Conservation (phyloP, 2,329 filamentous ascomycete species). For the Fusarium falciforme region DNA sequence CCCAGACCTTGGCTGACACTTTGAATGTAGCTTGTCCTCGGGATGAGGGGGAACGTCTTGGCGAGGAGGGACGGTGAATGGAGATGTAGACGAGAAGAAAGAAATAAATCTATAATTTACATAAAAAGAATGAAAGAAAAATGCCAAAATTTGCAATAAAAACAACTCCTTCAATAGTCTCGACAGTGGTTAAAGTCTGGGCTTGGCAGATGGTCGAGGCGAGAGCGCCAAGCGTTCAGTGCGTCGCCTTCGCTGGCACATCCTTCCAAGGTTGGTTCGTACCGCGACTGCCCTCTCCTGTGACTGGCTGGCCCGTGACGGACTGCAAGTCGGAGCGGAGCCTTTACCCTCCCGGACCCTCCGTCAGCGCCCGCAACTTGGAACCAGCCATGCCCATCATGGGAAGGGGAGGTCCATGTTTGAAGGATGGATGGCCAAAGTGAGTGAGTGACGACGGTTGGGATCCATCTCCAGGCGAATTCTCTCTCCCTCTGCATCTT, state of each 20-base stretch:
- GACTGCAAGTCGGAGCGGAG: conserved; percentile 17
- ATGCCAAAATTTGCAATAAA: neutral
- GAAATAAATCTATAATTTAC: neutral
- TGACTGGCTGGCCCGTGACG: neutral
- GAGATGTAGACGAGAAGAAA: too few species aligned
- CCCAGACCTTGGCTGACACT: conserved; percentile 12
- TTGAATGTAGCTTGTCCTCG: neutral
- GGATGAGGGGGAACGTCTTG: neutral
- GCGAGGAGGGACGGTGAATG: neutral
- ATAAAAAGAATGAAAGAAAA: neutral
- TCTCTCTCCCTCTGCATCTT: conserved; percentile 7
- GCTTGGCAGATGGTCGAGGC: neutral
- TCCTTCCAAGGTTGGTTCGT: neutral
- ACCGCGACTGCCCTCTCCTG: neutral
- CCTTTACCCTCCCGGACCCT: conserved; percentile 19
- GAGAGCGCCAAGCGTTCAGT: neutral
- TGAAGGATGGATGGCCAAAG: neutral
- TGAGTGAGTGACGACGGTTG: neutral
- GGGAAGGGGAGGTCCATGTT: neutral
- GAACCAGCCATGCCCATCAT: neutral
- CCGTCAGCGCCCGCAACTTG: conserved; percentile 1
- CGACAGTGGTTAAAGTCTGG: neutral
- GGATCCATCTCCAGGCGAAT: neutral
- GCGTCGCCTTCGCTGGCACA: neutral
- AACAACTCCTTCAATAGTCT: neutral